phyloP scores from a whole-genome alignment of 2,329 filamentous ascomycete species.

The Fonsecaea nubica region DNA sequence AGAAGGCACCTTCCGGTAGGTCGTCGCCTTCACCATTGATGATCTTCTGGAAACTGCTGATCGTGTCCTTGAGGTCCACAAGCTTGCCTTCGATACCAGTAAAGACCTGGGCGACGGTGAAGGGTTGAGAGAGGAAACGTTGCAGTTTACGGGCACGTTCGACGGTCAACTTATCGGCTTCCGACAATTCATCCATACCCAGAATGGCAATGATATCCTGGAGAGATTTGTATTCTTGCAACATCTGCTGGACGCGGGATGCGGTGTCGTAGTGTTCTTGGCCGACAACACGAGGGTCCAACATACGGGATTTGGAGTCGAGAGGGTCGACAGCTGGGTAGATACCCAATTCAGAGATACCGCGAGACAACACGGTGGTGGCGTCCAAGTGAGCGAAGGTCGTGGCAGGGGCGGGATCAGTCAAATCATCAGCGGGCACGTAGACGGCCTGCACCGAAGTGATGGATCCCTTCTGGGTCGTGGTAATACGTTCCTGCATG shows the following conservation, averaged over 20 bases:
- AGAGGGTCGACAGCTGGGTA: slow-evolving; percentile 99
- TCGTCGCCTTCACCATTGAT: slow-evolving; percentile 93
- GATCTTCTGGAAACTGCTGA: slow-evolving; percentile 96
- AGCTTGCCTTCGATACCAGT: slow-evolving; percentile 91
- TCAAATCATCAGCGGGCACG: slow-evolving; percentile 99
- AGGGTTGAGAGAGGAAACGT: slow-evolving; percentile 99
- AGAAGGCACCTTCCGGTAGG: slow-evolving; percentile 91
- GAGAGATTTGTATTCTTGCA: slow-evolving; percentile 99
- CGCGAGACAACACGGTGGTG: slow-evolving; percentile 99
- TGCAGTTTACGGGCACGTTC: slow-evolving; percentile 99
- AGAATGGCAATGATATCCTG: slow-evolving; percentile 99
- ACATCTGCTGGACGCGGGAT: slow-evolving; percentile 95
- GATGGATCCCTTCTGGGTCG: slow-evolving; percentile 99
- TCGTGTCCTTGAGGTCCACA: slow-evolving; percentile 98
- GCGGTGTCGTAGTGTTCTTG: slow-evolving; percentile 97
- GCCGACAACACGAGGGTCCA: slow-evolving; percentile 97
- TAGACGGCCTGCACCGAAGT: slow-evolving; percentile 99
- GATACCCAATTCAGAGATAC: slow-evolving; percentile 99
- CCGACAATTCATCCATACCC: slow-evolving; percentile 99
- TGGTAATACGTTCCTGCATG: slow-evolving; percentile 99
- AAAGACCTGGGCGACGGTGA: slow-evolving; percentile 79
- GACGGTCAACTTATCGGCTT: slow-evolving; percentile 99
- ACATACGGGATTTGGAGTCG: slow-evolving; percentile 99
- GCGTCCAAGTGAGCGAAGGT: slow-evolving; percentile 99
- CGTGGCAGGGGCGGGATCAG: slow-evolving; percentile 98